Conservation (phyloP, 2,329 filamentous ascomycete genomes). For the Talaromyces marneffei region DNA sequence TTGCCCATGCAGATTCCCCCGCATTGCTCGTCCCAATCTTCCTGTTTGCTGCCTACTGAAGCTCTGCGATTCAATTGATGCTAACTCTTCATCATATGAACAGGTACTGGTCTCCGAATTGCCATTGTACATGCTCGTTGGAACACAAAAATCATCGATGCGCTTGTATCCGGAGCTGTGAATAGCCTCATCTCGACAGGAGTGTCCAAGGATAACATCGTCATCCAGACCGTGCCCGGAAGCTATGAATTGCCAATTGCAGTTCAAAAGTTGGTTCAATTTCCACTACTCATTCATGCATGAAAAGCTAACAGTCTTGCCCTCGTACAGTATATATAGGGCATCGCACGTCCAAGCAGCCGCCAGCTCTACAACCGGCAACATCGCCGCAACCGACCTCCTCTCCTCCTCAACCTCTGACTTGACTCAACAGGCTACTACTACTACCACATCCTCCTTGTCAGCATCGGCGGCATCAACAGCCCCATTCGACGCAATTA, state of each 20-base stretch:
- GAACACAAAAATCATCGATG: conserved; percentile 83
- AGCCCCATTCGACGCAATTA: conserved; percentile 79
- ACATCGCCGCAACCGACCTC: conserved; percentile 49
- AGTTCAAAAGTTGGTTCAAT: conserved; percentile 61
- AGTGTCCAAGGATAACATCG: conserved; percentile 81
- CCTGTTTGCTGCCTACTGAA: neutral
- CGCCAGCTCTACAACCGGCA: conserved; percentile 40
- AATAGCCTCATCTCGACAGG: conserved; percentile 71
- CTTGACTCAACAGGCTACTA: conserved; percentile 46
- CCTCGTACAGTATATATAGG: conserved; percentile 61
- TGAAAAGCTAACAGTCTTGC: neutral
- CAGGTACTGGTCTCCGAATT: conserved; percentile 70
- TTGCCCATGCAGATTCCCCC: neutral
- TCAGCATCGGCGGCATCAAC: conserved; percentile 26
- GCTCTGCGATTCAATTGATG: neutral
- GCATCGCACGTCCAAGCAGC: conserved; percentile 80
- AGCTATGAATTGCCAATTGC: conserved; percentile 92
- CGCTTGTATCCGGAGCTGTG: conserved; percentile 74
- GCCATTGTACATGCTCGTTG: conserved; percentile 95
- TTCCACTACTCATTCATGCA: neutral
- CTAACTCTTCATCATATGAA: neutral
- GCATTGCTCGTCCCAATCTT: neutral
- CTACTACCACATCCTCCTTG: conserved; percentile 34
- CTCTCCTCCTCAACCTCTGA: conserved; percentile 61
- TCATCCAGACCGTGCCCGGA: conserved; percentile 82